These are phyloP conservation scores for Apiospora phragmitis DNA, from an alignment of 2,329 filamentous ascomycete species.

Conservation along the genomic window DNA sequence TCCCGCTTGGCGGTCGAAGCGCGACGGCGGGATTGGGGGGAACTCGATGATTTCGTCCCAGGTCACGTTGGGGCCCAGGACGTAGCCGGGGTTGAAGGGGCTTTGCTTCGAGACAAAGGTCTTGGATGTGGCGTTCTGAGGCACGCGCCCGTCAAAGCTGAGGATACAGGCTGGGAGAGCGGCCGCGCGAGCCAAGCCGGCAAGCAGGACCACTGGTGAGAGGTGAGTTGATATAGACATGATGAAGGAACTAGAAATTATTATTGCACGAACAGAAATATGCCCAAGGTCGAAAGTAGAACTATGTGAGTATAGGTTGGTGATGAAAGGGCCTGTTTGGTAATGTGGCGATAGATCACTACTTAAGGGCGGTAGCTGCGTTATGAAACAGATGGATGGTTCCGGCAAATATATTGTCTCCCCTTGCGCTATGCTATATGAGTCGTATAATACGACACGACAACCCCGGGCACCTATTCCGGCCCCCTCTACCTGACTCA, in stretches of 20 bases:
- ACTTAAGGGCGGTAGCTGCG: not conserved
- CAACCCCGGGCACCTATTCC: not conserved
- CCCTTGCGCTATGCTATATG: too few relatives aligned
- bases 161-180: slow-evolving; percentile 1
- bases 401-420: not conserved
- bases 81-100: slow-evolving; percentile 9
- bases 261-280: not conserved
- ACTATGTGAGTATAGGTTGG: too few relatives aligned
- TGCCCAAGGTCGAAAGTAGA: not conserved
- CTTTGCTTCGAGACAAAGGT: slow-evolving; percentile 8
- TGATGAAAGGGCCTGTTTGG: too few relatives aligned
- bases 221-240: not conserved
- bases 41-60: slow-evolving; percentile 12
- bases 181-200: not conserved
- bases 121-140: not conserved
- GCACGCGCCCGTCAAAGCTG: slow-evolving; percentile 11
- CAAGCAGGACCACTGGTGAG: not conserved
- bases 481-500: too few relatives aligned
- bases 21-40: slow-evolving; percentile 8
- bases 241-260: not conserved
- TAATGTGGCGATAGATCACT: too few relatives aligned
- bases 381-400: not conserved
- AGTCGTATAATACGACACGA: not conserved
- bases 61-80: slow-evolving; percentile 9
- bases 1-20: not conserved